Evolutionary conservation across 148 eudicot species (phyloP), one percentile per base, ranked within the genome.

Genomic region (Rhododendron ferrugineum): DNA sequence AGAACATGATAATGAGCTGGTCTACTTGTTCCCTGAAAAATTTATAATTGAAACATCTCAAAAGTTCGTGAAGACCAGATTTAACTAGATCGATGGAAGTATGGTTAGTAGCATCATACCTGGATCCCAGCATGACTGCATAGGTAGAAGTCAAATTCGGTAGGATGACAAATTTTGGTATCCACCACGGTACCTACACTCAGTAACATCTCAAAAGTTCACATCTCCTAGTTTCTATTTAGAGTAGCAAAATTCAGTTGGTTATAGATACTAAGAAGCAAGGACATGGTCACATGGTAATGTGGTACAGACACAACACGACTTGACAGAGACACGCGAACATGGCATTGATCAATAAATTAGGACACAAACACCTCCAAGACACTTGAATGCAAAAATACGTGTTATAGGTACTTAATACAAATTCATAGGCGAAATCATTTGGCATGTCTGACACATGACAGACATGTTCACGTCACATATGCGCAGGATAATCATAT

Each of bases 51-150:
- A 2, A 34, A 56, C 66, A 22, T 52, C 3, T 30, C 37, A 36
- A 77, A 83, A 42, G 0, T 46, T n/a, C 18, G 42, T 83, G 0
- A 32, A 70, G 13, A 47, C 36, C 76, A 18, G 14, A 14, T 42
- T 20, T 4, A 36, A 37, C 3, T 5, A 3, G 49, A 56, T 50
- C 1, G 22, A 52, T 28, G 26, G 52, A 79, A 32, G 28, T 85
- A 13, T 18, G 62, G 6, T 15, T 42, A 64, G 70, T 9, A 84
- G 82, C 74, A 80, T 73, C 73, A 56, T 79, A 94, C 98, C 92
- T 94, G 96, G 85, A 94, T 93, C 84, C 98, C 96, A n/a, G 96
- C 96, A 90, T 94, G 98, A 88, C 98, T 93, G 78, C 96, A 93
- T 11, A 94, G 90, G 84, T 75, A 94, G 82, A 94, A 93, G 88